phyloP scores from a whole-genome alignment of 495 filamentous ascomycete species.

The Lasiosphaeriaceae sp. region DNA sequence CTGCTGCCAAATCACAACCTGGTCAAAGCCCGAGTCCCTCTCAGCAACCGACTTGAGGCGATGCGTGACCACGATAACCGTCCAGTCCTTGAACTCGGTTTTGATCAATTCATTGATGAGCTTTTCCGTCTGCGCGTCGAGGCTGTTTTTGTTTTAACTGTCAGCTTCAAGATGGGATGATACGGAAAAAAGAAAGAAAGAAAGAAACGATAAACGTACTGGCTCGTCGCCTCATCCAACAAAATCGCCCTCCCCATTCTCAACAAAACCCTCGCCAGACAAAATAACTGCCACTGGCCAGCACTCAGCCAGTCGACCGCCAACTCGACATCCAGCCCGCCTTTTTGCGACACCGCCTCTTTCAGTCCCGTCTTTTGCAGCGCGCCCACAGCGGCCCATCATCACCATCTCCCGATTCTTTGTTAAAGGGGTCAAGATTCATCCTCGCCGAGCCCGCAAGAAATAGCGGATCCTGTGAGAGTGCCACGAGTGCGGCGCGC shows the following conservation, averaged over 20 bases:
- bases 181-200: neutral
- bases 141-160: conserved; percentile 19
- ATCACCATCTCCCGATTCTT: conserved; percentile 4
- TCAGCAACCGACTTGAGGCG: conserved; percentile 39
- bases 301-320: conserved; percentile 48
- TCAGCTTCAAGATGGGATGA: neutral
- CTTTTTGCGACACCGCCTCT: conserved; percentile 9
- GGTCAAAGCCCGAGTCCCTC: conserved; percentile 24
- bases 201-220: neutral
- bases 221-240: conserved; percentile 31
- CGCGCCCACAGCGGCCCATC: conserved; percentile 36
- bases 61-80: conserved; percentile 42
- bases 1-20: conserved; percentile 35
- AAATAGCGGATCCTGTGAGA: conserved; percentile 49
- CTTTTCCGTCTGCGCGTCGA: conserved; percentile 39
- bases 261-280: conserved; percentile 56
- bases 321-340: conserved; percentile 42
- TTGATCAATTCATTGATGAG: conserved; percentile 38
- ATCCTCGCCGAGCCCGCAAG: conserved; percentile 41
- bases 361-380: conserved; percentile 24
- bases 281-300: conserved; percentile 60
- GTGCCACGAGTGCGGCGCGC: conserved; percentile 29
- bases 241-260: conserved; percentile 24
- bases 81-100: conserved; percentile 37
- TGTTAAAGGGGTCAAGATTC: conserved; percentile 45